phyloP scores from a whole-genome alignment of 1,284 basidiomycete genomes.

The Cerioporus squamosus region DNA sequence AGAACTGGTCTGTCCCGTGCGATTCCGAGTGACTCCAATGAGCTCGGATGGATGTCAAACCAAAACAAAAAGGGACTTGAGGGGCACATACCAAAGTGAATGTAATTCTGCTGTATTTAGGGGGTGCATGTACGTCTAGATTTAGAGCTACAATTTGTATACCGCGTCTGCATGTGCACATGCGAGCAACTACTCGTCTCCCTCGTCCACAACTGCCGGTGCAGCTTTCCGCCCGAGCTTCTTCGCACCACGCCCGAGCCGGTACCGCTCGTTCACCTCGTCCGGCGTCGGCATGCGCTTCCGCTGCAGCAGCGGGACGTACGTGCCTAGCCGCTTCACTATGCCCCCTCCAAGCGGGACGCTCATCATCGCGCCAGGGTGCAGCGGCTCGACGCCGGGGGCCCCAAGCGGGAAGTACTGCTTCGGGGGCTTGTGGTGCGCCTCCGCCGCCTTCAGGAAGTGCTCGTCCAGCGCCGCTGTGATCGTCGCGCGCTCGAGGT shows the following conservation, averaged over 20 bases:
- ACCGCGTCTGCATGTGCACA: background rate
- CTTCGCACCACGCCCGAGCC: slow-evolving; percentile 60
- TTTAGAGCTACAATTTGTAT: background rate
- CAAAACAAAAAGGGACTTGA: background rate
- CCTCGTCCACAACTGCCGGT: slow-evolving; percentile 7
- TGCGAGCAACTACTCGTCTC: slow-evolving; percentile 16
- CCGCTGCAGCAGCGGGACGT: slow-evolving; percentile 68
- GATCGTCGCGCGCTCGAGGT: slow-evolving; percentile 60
- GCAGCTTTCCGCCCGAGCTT: slow-evolving; percentile 27
- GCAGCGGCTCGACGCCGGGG: slow-evolving; percentile 22
- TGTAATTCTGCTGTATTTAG: slow-evolving; percentile 12
- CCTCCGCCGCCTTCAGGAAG: slow-evolving; percentile 59
- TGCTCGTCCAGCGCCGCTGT: slow-evolving; percentile 63
- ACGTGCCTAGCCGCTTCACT: slow-evolving; percentile 61
- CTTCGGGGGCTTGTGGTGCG: slow-evolving; percentile 45
- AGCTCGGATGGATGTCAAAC: slow-evolving; percentile 18
- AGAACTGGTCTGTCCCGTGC: slow-evolving; percentile 57
- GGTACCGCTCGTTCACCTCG: slow-evolving; percentile 79
- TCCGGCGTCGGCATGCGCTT: slow-evolving; percentile 74
- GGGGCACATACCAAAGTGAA: background rate
- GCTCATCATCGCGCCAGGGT: slow-evolving; percentile 41
- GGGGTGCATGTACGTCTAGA: slow-evolving; percentile 1
- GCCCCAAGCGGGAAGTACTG: slow-evolving; percentile 40
- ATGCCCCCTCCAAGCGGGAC: slow-evolving; percentile 80
- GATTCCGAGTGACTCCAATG: slow-evolving; percentile 24